phyloP scores from a whole-genome alignment of 164 flowering plant species.

The Brasenia schreberi region DNA sequence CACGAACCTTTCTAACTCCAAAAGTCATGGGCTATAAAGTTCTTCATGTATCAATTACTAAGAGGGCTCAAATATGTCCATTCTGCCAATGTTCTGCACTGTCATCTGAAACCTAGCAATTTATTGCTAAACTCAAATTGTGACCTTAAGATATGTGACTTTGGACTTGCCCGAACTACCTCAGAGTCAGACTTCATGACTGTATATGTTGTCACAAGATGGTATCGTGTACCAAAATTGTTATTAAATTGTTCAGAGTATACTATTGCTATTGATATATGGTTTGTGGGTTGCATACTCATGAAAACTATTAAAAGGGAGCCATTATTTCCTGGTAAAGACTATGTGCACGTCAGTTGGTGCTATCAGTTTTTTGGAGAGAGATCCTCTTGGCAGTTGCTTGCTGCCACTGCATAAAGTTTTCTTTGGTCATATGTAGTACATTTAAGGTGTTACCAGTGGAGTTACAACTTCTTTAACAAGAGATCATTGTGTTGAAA shows the following conservation, averaged over 20 bases:
- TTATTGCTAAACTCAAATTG: constrained; percentile 78
- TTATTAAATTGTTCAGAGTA: too few species aligned
- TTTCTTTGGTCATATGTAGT: too few species aligned
- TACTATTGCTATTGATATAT: constrained; percentile 77
- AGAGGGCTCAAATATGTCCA: constrained; percentile 83
- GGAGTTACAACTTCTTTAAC: too few species aligned
- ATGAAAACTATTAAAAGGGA: constrained; percentile 65
- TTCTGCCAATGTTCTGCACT: constrained; percentile 86
- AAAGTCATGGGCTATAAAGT: too few species aligned
- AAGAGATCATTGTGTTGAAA: too few species aligned
- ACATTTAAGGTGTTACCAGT: too few species aligned
- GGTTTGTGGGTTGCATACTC: constrained; percentile 97
- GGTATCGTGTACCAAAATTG: constrained; percentile 94
- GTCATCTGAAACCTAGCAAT: constrained; percentile 87
- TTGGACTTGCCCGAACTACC: constrained; percentile 86
- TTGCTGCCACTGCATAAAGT: too few species aligned
- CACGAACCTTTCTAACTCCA: too few species aligned
- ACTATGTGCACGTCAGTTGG: constrained; percentile 75
- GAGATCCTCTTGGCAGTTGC: too few species aligned
- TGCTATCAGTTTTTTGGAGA: constrained; percentile 9
- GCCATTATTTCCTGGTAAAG: constrained; percentile 91
- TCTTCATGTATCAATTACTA: constrained; percentile 68
- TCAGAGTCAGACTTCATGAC: constrained; percentile 79
- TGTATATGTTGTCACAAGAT: constrained; percentile 78
- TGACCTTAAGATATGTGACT: constrained; percentile 89